Evolutionary conservation across 176 grass and related monocot species (phyloP).

Genomic region (Phoenix roebelenii): DNA sequence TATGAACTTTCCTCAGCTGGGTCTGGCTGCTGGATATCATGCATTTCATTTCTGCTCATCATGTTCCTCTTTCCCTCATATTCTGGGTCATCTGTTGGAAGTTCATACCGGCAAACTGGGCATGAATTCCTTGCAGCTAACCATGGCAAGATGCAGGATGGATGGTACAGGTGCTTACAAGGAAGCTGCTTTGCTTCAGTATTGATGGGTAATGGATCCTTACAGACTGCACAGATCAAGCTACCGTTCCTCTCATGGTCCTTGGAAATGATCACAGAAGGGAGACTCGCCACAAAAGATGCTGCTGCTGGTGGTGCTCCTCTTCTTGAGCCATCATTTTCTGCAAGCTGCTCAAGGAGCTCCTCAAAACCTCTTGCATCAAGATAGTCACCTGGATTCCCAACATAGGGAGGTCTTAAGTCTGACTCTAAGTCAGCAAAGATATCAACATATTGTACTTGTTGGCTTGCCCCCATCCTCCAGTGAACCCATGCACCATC

Average conservation of each 20-base stretch:
- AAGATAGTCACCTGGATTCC: slow-evolving; percentile 65
- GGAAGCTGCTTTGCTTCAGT: slow-evolving; percentile 59
- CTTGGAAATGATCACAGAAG: slow-evolving; percentile 49
- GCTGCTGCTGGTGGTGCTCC: slow-evolving; percentile 64
- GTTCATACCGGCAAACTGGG: slow-evolving; percentile 76
- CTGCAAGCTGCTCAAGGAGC: slow-evolving; percentile 69
- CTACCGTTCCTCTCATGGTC: slow-evolving; percentile 35
- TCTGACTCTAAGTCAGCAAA: slow-evolving; percentile 19
- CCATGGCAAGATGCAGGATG: slow-evolving; percentile 76
- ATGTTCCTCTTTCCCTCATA: slow-evolving; percentile 43
- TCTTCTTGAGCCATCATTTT: slow-evolving; percentile 45
- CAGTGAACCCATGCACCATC: slow-evolving; percentile 27
- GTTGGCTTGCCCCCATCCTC: slow-evolving; percentile 19
- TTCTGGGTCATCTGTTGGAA: slow-evolving; percentile 65
- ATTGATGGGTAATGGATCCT: slow-evolving; percentile 40
- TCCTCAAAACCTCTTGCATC: slow-evolving; percentile 59
- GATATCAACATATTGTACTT: slow-evolving; percentile 16
- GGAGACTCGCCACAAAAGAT: slow-evolving; percentile 39
- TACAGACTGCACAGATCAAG: slow-evolving; percentile 78
- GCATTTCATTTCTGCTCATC: slow-evolving; percentile 20
- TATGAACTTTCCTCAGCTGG: slow-evolving; percentile 17
- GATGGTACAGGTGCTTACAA: slow-evolving; percentile 74
- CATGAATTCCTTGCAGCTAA: slow-evolving; percentile 73
- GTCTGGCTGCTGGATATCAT: background rate
- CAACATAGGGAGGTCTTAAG: slow-evolving; percentile 31